Evolutionary conservation across 2,329 filamentous ascomycete species (phyloP), one percentile per base, ranked within the genome.

Genomic region (Exophiala sp.): DNA sequence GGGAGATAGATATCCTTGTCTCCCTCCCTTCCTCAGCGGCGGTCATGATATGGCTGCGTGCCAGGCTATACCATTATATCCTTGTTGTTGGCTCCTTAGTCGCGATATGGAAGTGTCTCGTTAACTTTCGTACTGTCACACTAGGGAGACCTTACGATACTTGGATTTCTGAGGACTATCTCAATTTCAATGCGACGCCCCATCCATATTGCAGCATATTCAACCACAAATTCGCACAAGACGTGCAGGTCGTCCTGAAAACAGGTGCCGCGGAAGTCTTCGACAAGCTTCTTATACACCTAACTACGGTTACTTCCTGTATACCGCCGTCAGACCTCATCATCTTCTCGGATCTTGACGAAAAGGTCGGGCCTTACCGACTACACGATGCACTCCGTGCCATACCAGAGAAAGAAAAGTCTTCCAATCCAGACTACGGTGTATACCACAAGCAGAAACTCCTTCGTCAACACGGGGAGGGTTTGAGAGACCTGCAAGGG

Each of bases 241-340:
- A 29, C 24, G 24, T 29, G 5, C 24, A 29, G 24, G 67, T 82
- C 29, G 66, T 82, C 43, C 74, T 83, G 66, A 82, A 82, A 68
- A 83, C 80, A 4, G 79, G 80, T 34, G 78, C 79, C 2, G 78
- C 77, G 39, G 79, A 82, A 63, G 67, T 78, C 20, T 78, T 72
- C 55, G 68, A 74, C 29, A 76, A 74, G 45, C 66, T 83, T 3
- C 78, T 79, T 1, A 79, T 75, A 2, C 79, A 82, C 60, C 69
- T 82, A 18, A 67, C 79, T 62, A 81, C 79, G 6, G 72, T 72
- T 1, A 69, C 82, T 11, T 72, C 70, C 47, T 82, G 79, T 59
- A 76, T 56, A 14, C 50, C 65, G 3, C 24, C 24, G 4, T 29
- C 24, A 29, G 65, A 84, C 61, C 78, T 75, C 50, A 70, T 82